These are phyloP conservation scores for Lepiota subincarnata DNA, from an alignment of 768 basidiomycete species.

Conservation along the genomic window DNA sequence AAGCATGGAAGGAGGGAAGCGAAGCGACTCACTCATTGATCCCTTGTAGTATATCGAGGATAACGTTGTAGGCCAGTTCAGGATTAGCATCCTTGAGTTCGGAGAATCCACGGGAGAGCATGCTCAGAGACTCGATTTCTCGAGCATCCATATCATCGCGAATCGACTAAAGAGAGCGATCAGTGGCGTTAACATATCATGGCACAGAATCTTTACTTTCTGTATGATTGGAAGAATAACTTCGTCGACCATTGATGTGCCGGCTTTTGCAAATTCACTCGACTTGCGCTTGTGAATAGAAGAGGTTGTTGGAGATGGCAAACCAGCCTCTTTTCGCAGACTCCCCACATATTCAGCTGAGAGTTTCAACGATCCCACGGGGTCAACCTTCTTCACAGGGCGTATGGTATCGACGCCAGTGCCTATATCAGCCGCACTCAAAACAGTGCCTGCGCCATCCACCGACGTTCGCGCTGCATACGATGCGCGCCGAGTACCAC, in stretches of 20 bases:
- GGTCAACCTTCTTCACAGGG: constrained; percentile 90
- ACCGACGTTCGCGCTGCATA: constrained; percentile 70
- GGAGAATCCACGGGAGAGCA: constrained; percentile 85
- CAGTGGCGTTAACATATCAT: background rate
- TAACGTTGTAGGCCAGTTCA: constrained; percentile 78
- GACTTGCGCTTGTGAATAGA: constrained; percentile 47
- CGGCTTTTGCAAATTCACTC: constrained; percentile 63
- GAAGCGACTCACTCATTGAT: constrained; percentile 76
- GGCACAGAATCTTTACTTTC: constrained; percentile 45
- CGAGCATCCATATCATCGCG: constrained; percentile 83
- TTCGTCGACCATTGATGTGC: constrained; percentile 70
- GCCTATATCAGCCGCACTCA: constrained; percentile 81
- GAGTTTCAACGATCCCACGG: constrained; percentile 65
- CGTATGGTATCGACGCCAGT: constrained; percentile 87
- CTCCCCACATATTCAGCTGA: constrained; percentile 83
- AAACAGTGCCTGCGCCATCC: constrained; percentile 63
- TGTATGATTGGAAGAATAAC: constrained; percentile 78
- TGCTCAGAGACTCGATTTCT: constrained; percentile 85
- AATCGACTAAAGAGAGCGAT: constrained; percentile 48
- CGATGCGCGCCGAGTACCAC: constrained; percentile 63
- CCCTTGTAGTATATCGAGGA: constrained; percentile 85
- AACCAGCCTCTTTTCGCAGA: constrained; percentile 47
- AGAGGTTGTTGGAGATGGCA: constrained; percentile 35
- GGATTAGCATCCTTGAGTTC: constrained; percentile 83
- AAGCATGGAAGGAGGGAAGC: constrained; percentile 3